These are phyloP conservation scores for Crithidia sp. DNA, from an alignment of 208 protist genomes.

Conservation along the genomic window DNA sequence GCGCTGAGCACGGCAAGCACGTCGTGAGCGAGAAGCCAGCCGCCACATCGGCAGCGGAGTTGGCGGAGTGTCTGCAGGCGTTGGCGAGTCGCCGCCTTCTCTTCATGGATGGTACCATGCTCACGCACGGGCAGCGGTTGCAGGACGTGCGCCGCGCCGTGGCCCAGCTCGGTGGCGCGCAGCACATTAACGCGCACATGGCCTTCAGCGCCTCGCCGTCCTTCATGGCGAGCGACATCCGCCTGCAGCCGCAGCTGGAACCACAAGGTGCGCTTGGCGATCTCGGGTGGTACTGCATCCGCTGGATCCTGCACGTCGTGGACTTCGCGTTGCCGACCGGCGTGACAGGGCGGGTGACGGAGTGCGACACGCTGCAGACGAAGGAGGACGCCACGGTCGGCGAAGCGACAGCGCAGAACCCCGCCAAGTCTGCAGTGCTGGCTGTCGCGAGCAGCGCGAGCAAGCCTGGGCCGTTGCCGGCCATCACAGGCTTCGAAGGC, in stretches of 20 bases:
- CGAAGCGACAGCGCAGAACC: not conserved
- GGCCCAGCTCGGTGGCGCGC: slow-evolving; percentile 36
- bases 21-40: slow-evolving; percentile 77
- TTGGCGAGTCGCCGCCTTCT: slow-evolving; percentile 55
- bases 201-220: slow-evolving; percentile 49
- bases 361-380: slow-evolving; percentile 35
- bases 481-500: slow-evolving; percentile 67
- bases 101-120: slow-evolving; percentile 73
- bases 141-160: slow-evolving; percentile 47
- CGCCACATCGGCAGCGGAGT: slow-evolving; percentile 36
- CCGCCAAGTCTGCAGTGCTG: too few relatives aligned
- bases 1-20: slow-evolving; percentile 64
- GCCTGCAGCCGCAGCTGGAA: slow-evolving; percentile 57
- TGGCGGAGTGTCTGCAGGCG: slow-evolving; percentile 51
- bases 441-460: not conserved
- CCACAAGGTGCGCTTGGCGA: slow-evolving; percentile 73
- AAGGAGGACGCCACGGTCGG: not conserved
- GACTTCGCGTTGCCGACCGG: slow-evolving; percentile 55
- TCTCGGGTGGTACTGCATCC: slow-evolving; percentile 82
- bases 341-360: slow-evolving; percentile 55
- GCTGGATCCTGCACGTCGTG: slow-evolving; percentile 68
- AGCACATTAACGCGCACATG: slow-evolving; percentile 62
- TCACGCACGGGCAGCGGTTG: slow-evolving; percentile 64
- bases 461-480: slow-evolving; percentile 22
- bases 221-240: slow-evolving; percentile 69